Conservation (phyloP, 768 basidiomycete species). For the Trametes maxima region DNA sequence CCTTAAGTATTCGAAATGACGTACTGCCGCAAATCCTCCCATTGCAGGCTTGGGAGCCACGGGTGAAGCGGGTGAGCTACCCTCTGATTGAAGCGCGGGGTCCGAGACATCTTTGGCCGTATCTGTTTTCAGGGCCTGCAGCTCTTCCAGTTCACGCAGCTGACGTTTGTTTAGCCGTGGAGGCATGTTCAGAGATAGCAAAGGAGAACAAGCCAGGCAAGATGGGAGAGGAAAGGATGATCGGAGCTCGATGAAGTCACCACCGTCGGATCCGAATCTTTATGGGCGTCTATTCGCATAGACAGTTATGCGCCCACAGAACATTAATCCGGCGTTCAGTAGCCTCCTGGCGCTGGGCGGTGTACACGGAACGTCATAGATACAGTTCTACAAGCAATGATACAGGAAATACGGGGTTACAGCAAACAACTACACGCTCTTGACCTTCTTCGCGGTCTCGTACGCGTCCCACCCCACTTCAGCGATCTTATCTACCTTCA, state of each 20-base stretch:
- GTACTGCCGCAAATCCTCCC: constrained; percentile 29
- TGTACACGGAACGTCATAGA: background rate
- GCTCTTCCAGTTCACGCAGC: constrained; percentile 82
- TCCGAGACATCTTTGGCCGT: constrained; percentile 30
- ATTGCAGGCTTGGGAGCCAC: constrained; percentile 25
- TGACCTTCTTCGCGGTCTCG: constrained; percentile 9
- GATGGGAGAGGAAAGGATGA: background rate
- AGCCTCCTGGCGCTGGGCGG: background rate
- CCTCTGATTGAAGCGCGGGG: constrained; percentile 40
- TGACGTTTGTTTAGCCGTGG: constrained; percentile 83
- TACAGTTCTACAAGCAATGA: constrained; percentile 7
- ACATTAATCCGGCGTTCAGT: background rate
- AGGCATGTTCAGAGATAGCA: constrained; percentile 47
- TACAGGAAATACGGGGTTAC: background rate
- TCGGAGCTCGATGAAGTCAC: constrained; percentile 5
- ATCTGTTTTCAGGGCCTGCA: constrained; percentile 53
- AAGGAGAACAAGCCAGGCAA: background rate
- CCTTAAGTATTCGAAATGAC: background rate
- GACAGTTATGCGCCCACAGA: background rate
- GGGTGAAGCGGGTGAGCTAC: constrained; percentile 22
- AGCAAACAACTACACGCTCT: background rate
- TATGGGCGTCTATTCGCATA: background rate
- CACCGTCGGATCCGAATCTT: background rate
- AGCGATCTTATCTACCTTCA: constrained; percentile 75
- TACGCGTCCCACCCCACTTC: constrained; percentile 78